Evolutionary conservation across 257 asterid species (phyloP).

Genomic region (Nicotiana benthamiana): DNA sequence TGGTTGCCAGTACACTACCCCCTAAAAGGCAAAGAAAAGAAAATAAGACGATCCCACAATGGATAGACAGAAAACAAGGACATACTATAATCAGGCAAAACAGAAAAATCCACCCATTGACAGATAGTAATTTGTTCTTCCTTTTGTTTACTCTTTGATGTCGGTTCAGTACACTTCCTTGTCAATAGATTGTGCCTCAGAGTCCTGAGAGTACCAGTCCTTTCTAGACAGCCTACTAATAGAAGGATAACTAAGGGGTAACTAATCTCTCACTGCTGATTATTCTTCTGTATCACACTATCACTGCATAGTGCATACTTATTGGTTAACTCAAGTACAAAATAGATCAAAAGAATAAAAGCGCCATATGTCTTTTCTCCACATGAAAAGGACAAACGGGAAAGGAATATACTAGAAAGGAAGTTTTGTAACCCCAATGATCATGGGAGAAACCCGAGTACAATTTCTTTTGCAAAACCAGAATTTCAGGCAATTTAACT

Average conservation of each 20-base stretch:
- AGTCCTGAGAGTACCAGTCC: not conserved
- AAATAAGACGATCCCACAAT: not conserved
- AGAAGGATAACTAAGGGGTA: not conserved
- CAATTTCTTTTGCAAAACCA: not conserved
- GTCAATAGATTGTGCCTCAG: not conserved
- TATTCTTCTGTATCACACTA: not conserved
- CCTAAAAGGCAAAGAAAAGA: constrained; percentile 33
- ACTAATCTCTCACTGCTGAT: not conserved
- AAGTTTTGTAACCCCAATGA: not conserved
- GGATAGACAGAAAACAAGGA: not conserved
- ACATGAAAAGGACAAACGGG: not conserved
- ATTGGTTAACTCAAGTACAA: not conserved
- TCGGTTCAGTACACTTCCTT: not conserved
- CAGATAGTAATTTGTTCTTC: not conserved
- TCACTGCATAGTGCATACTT: not conserved
- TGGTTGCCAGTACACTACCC: constrained; percentile 96
- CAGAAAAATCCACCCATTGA: not conserved
- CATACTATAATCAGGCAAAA: not conserved
- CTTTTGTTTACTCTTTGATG: not conserved
- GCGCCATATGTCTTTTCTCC: not conserved
- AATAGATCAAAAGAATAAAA: not conserved
- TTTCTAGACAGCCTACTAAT: not conserved
- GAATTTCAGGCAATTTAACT: not conserved
- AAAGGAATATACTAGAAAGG: not conserved
- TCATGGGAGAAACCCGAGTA: not conserved